Evolutionary conservation across 805 yeast genomes (phyloP), one percentile per base, ranked within the genome.

Genomic region (Candida montana): DNA sequence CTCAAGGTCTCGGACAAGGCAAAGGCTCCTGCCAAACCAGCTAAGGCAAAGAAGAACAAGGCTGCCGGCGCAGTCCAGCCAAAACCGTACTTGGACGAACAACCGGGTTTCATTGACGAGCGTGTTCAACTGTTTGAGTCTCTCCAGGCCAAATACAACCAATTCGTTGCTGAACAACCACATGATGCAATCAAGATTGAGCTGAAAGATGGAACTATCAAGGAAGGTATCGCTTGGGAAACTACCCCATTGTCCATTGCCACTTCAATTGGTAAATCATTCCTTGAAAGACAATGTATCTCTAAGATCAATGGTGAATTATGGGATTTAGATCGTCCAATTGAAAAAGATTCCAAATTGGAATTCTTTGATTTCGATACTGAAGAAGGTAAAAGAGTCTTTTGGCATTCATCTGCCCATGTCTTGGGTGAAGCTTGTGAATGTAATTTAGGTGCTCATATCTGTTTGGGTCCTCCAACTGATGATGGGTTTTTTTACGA

Each of bases 331-430:
- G 90, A 83, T 50, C 83, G 99, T 68, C 97, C 97, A 20, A 71
- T 93, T 39, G 99, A 93, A 67, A 67, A 64, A 11, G 83, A 77
- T 46, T 71, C 76, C 45, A 62, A 68, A 20, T 70, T 93, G 49
- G 93, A 88, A 62, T 82, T 89, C 57, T 77, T 88, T 61, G 97
- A 90, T 61, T 93, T 93, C 57, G 95, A 88, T 31, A 74, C 87
- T 47, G 85, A 85, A n/a, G 97, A 90, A 59, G 99, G 98, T 65
- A 87, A 83, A 63, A 79, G 81, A 51, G 98, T 91, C 28, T 93
- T 93, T 69, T 93, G 99, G 99, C 99, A 93, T 65, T 93, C 99
- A 3, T 84, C 96, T 52, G 99, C 99, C 40, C 99, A 93, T 68
- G 91, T 93, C 41, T 71, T 93, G 55, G 99, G 99, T 68, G 99